Evolutionary conservation across 345 rosid species (phyloP), one percentile per base, ranked within the genome.

Genomic region (Carallia brachiata): DNA sequence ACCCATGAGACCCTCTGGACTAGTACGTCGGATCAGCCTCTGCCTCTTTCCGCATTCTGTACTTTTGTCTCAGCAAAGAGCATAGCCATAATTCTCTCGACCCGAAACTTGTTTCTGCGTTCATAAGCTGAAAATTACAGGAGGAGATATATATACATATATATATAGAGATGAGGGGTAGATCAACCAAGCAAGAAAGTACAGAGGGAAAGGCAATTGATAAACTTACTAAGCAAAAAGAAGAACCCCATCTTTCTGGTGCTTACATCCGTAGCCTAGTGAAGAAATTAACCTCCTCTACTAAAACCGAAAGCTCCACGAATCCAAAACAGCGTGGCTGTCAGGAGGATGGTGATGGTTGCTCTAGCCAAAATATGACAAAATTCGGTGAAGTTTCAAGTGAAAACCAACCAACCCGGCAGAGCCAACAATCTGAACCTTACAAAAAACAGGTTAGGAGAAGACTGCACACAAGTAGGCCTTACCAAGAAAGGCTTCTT

Each of bases 401-500:
- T 75, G 81, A 78, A 77, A 52, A 71, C 61, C 71, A 73, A 27
- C 77, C 75, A 23, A 56, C 30, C 70, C 79, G 67, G 68, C 73
- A 71, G 61, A 79, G 80, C 54, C 79, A 81, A 39, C 87, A 74
- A n/a, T 85, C 86, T 54, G 92, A 78, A 27, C 86, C 82, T 32
- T 96, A 86, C 75, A 95, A 89, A 75, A 95, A 95, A 80, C 96
- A 88, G 73, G 97, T 86, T 36, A 84, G 99, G 86, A 92, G 99
- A 78, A 88, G 99, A 52, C 93, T 95, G 60, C 97, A 90, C 70
- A 89, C 99, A 47, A 90, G 86, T 64, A 84, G 97, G 77, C 99
- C 97, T 67, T 92, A 90, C 66, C 97, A 95, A 84, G 97, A 95
- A 62, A 87, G 97, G 82, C 92, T 92, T 48, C 93, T 95, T 4